A percentile compares a stretch with the other conserved stretches of the same genome.
Conservation (phyloP, 179 eudicot species). For the Gypsophila paniculata region DNA sequence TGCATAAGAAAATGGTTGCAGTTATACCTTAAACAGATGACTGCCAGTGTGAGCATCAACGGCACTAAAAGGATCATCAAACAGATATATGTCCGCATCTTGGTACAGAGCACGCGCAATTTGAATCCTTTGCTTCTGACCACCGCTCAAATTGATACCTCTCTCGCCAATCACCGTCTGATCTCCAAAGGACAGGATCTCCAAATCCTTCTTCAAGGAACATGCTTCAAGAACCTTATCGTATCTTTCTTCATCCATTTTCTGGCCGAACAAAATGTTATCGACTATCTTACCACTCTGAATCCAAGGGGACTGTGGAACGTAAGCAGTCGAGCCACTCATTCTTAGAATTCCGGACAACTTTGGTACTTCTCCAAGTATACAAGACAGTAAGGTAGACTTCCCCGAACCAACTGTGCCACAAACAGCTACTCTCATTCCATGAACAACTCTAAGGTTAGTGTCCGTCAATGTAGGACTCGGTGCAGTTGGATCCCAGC, state of each 20-base stretch:
- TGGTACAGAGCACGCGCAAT: constrained; percentile 75
- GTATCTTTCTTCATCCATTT: constrained; percentile 45
- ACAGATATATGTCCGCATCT: constrained; percentile 66
- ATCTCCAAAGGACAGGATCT: constrained; percentile 59
- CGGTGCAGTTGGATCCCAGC: constrained; percentile 56
- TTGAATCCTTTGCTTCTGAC: constrained; percentile 71
- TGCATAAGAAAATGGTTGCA: neutral
- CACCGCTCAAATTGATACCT: constrained; percentile 72
- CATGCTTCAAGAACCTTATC: constrained; percentile 62
- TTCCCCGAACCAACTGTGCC: constrained; percentile 87
- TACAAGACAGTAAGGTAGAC: constrained; percentile 73
- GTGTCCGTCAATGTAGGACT: constrained; percentile 52
- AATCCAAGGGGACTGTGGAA: constrained; percentile 73
- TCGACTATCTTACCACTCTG: constrained; percentile 71
- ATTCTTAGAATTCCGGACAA: constrained; percentile 48
- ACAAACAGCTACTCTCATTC: constrained; percentile 76
- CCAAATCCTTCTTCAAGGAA: constrained; percentile 56
- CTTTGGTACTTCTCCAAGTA: constrained; percentile 77
- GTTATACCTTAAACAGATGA: constrained; percentile 58
- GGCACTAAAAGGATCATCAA: constrained; percentile 84
- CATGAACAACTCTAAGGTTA: constrained; percentile 47
- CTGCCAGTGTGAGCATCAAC: constrained; percentile 85
- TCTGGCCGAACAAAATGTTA: constrained; percentile 57
- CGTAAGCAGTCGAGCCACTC: constrained; percentile 57
- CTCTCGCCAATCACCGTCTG: constrained; percentile 68